phyloP scores from a whole-genome alignment of 139 green algal species.

The Raphidocelis subcapitata region DNA sequence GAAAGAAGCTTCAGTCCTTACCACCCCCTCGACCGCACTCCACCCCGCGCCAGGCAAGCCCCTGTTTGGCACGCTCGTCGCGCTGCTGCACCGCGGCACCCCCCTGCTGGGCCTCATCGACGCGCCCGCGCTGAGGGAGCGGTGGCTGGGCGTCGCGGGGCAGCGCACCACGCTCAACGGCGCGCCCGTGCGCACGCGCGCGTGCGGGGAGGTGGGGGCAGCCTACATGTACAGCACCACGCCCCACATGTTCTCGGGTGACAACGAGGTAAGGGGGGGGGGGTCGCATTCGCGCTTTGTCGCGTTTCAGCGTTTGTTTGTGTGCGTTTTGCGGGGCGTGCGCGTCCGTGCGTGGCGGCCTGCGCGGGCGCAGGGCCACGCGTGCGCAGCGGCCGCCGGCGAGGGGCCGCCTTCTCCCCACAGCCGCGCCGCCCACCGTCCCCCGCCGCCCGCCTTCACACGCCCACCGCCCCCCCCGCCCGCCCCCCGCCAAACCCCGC shows the following conservation, averaged over 20 bases:
- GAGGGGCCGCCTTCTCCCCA: no score
- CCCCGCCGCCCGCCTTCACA: background rate
- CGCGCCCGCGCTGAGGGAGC: slow-evolving; percentile 88
- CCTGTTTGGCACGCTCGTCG: slow-evolving; percentile 95
- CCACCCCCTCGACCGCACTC: no score
- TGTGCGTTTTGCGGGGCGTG: no score
- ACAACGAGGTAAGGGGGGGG: slow-evolving; percentile 8
- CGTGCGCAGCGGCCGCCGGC: no score
- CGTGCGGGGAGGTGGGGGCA: slow-evolving; percentile 41
- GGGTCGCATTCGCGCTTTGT: background rate
- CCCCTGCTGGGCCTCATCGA: slow-evolving; percentile 96
- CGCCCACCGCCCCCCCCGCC: background rate
- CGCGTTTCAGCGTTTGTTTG: slow-evolving; percentile 17
- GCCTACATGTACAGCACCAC: slow-evolving; percentile 71
- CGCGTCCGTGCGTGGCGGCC: no score
- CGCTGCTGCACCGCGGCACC: slow-evolving; percentile 82
- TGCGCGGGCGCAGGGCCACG: no score
- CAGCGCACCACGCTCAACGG: slow-evolving; percentile 87
- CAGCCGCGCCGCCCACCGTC: no score
- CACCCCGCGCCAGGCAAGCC: slow-evolving; percentile 83
- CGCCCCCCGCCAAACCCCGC: background rate
- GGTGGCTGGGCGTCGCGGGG: slow-evolving; percentile 90
- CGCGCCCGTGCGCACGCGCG: slow-evolving; percentile 41
- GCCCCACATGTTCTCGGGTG: slow-evolving; percentile 85
- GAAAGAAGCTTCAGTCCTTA: no score